phyloP scores from a whole-genome alignment of 352 stramenopile genomes.

The Plasmopara halstedii region DNA sequence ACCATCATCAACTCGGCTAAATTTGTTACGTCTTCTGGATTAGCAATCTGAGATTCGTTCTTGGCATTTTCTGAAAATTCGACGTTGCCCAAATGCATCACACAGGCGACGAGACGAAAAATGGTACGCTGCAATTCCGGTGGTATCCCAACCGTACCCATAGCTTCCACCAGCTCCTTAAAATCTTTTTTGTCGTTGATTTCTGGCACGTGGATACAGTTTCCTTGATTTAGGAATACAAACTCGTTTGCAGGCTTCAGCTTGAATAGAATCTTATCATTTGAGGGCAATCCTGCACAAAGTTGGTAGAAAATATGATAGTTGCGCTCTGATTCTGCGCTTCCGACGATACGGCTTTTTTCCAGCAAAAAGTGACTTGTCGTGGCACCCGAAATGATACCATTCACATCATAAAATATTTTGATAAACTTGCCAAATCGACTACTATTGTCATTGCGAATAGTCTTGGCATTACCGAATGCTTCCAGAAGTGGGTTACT shows the following conservation, averaged over 20 bases:
- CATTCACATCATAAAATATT: constrained; percentile 89
- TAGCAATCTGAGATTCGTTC: constrained; percentile 63
- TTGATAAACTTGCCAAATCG: constrained; percentile 96
- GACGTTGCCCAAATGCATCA: constrained; percentile 97
- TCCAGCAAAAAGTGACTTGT: constrained; percentile 97
- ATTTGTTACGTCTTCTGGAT: constrained; percentile 57
- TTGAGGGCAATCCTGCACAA: constrained; percentile 67
- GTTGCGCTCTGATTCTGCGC: constrained; percentile 92
- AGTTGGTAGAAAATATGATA: constrained; percentile 99
- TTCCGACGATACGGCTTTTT: constrained; percentile 94
- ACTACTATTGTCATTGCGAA: constrained; percentile 95
- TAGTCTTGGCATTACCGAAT: constrained; percentile 92
- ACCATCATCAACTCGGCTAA: constrained; percentile 84
- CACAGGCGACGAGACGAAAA: constrained; percentile 92
- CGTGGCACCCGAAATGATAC: constrained; percentile 87
- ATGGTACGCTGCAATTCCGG: constrained; percentile 90
- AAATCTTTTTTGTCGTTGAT: constrained; percentile 95
- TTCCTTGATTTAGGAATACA: constrained; percentile 91
- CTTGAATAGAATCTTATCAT: constrained; percentile 68
- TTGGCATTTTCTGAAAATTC: constrained; percentile 86
- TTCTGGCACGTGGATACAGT: constrained; percentile 88
- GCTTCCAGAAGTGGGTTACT: constrained; percentile 90
- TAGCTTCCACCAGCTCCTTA: constrained; percentile 89
- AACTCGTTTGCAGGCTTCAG: constrained; percentile 87
- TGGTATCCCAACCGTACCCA: constrained; percentile 87